phyloP scores from a whole-genome alignment of 352 stramenopile genomes.

The Globisporangium okanoganense region DNA sequence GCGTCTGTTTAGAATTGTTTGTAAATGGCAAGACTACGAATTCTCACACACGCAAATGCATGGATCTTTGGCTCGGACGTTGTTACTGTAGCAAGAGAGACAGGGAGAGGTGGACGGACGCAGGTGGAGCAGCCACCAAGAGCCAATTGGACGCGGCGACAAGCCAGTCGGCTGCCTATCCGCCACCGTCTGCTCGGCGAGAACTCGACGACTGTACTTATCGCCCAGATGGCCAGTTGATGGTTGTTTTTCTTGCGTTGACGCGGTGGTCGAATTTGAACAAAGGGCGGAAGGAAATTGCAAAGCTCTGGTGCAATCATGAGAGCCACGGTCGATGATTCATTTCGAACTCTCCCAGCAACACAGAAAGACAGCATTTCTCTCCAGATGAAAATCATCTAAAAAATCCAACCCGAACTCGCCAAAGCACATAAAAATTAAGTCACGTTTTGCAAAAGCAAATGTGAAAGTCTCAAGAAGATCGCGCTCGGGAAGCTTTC shows the following conservation, averaged over 20 bases:
- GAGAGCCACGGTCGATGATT: not conserved
- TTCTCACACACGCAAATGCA: too few species aligned
- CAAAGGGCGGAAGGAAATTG: not conserved
- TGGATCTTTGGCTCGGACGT: not conserved
- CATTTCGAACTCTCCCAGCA: not conserved
- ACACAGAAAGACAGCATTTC: not conserved
- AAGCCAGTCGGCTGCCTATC: not conserved
- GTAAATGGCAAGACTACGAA: too few species aligned
- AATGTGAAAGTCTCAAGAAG: not conserved
- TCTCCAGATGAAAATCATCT: not conserved
- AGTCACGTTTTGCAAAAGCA: not conserved
- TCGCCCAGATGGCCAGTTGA: too few species aligned
- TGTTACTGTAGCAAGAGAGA: too few species aligned
- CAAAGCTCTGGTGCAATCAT: not conserved
- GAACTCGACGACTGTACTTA: not conserved
- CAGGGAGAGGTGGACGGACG: not conserved
- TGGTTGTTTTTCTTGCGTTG: too few species aligned
- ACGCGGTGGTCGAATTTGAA: not conserved
- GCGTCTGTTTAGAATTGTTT: too few species aligned
- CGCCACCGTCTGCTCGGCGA: not conserved
- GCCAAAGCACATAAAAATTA: not conserved
- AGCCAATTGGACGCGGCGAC: not conserved
- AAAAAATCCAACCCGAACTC: not conserved
- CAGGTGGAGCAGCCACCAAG: too few species aligned
- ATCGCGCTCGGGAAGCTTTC: not conserved